A percentile compares a stretch with the other conserved stretches of the same genome.
Conservation (phyloP, 176 grass and related monocot species). For the Poa pratensis region DNA sequence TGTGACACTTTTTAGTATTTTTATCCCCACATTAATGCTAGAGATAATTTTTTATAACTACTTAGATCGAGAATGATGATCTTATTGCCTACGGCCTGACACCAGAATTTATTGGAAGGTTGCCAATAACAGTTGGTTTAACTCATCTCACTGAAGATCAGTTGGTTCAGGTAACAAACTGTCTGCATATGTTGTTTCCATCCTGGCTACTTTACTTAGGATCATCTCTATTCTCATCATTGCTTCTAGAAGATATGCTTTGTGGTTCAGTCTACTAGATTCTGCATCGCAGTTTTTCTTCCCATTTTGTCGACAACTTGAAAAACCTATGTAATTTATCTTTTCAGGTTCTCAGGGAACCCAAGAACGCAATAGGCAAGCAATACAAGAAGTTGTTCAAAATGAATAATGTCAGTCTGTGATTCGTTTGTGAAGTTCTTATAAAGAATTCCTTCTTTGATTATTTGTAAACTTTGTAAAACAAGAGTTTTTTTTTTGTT, state of each 20-base stretch:
- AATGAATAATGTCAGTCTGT: constrained; percentile 67
- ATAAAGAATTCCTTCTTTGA: neutral
- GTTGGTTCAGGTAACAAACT: constrained; percentile 55
- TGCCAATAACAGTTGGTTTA: constrained; percentile 62
- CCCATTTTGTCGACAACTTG: neutral
- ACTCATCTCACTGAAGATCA: constrained; percentile 61
- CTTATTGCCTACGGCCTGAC: constrained; percentile 68
- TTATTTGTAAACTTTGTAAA: constrained; percentile 28
- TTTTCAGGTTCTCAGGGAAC: constrained; percentile 62
- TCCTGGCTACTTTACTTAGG: constrained; percentile 1
- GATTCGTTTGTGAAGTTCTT: neutral
- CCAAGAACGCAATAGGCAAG: constrained; percentile 69
- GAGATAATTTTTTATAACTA: constrained; percentile 16
- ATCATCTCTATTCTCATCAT: neutral
- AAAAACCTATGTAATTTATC: neutral
- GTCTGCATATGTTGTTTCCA: neutral
- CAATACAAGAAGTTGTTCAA: constrained; percentile 75
- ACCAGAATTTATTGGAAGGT: constrained; percentile 74
- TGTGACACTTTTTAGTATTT: neutral
- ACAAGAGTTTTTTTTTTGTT: neutral
- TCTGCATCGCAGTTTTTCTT: neutral
- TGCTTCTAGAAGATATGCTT: constrained; percentile 6
- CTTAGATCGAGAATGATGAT: constrained; percentile 66
- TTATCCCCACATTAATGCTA: neutral
- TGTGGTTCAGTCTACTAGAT: neutral